Conservation (phyloP, 495 filamentous ascomycete species). For the Xylaria bambusicola region DNA sequence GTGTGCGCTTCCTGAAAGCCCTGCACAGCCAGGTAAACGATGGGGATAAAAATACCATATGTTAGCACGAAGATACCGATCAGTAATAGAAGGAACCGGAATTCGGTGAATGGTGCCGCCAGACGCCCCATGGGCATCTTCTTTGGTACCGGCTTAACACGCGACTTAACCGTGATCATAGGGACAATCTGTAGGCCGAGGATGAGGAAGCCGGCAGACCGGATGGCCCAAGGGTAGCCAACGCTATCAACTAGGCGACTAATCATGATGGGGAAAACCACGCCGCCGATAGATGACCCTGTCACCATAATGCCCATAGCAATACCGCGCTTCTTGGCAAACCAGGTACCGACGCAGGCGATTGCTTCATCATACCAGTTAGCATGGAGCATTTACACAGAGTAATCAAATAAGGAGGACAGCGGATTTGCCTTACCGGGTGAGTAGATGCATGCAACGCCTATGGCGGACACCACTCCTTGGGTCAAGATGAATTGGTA, state of each 20-base stretch:
- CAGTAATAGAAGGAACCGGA: not conserved
- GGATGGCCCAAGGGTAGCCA: conserved; percentile 59
- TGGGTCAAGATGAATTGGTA: conserved; percentile 61
- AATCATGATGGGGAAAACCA: conserved; percentile 33
- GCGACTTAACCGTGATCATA: not conserved
- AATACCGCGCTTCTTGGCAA: conserved; percentile 23
- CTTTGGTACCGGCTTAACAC: not conserved
- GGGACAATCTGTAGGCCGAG: conserved; percentile 35
- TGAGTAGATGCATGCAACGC: conserved; percentile 41
- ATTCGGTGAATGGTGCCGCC: not conserved
- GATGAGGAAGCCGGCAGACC: conserved; percentile 58
- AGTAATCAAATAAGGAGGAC: not conserved
- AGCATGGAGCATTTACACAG: not conserved
- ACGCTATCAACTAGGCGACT: conserved; percentile 29
- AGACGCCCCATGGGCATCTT: not conserved
- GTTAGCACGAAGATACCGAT: conserved; percentile 3
- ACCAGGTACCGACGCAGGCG: conserved; percentile 41
- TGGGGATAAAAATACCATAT: conserved; percentile 58
- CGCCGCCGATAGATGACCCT: conserved; percentile 39
- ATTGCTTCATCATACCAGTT: not conserved
- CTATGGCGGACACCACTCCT: conserved; percentile 45
- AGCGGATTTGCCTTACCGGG: conserved; percentile 21
- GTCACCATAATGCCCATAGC: conserved; percentile 35
- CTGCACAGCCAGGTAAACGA: conserved; percentile 61
- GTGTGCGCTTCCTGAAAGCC: conserved; percentile 53